Base-by-base conservation (phyloP, 371 early-diverging fungal genomes). In the Actinomucor elegans region DNA sequence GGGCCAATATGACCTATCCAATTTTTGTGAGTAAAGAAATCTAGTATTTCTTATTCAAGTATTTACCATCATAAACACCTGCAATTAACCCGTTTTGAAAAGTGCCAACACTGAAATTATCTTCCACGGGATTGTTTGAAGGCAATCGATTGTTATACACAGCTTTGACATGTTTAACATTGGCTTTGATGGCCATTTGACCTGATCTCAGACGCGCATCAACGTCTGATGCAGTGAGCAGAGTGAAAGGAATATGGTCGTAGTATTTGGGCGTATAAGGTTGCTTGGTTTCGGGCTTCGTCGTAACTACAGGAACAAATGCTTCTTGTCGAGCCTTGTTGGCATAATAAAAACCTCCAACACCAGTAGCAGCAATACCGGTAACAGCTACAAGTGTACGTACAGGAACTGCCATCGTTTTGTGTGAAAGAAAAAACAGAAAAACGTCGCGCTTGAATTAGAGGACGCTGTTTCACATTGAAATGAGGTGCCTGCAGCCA, bases 1-100 rank as follows among this genome's bases (percentile, higher is more conserved):
- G 73, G 73, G 21, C 75, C 77, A 53, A 77, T 67, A 29, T 77
- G 77, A 1, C 77, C 77, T 76, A 57, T 9, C 18, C 2, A 1
- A 46, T 11, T 12, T 33, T 12, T 54, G 4, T 21, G 40, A 23
- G 20, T 21, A 5, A 10, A 18, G 37, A 18, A 38, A 38, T 18
- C 7, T 20, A 9, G 10, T 1, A 8, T 11, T 3, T 11, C 12
- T 10, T 21, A 18, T 10, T 8, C 3, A 10, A 4, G 0, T 36
- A 9, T 28, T 50, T 64, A 74, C 78, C 79, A 52, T 78, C 79
- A 53, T 73, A 78, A 12, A 78, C 75, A 50, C 79, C 79, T 17
- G 73, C 75, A 50, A 75, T 59, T 3, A 78, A 46, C 21, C 59
- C 57, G 18, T 54, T 48, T 27, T 55, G 52, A 35, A 69, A 56